Base-by-base conservation (phyloP, 148 eudicot genomes). In the Tetragonia tetragonoides region DNA sequence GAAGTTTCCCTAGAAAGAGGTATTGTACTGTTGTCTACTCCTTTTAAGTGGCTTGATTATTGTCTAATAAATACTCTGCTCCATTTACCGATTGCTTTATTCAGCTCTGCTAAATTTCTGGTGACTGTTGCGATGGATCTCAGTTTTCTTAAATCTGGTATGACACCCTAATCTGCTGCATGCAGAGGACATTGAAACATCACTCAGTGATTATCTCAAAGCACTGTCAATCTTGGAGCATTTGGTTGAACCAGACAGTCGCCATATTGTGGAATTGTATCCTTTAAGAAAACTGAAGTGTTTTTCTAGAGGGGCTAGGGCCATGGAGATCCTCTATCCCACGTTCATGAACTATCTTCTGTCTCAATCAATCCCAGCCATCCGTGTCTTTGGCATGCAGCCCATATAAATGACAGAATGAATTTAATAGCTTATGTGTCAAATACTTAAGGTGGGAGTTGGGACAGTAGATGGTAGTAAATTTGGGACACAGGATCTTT, bases 1-100 rank as follows among this genome's bases (percentile, higher is more conserved):
- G 98, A 96, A 84, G 98, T 91, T 65, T 90, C 97, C 66, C 77
- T 96, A 63, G 99, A 93, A 90, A 89, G 99, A 91, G 98, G 99
- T 93, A 42, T 73, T 64, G 38, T 41, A 28, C 34, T 28, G 34
- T 28, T 28, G 34, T 28, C 34, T 28, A 28, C 17, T 38, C 10
- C 24, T 34, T 75, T 61, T 37, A 56, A 40, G 14, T n/a, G 53
- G 70, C 75, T 38, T 0, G 15, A 72, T 11, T 47, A n/a, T 28
- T 41, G 51, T 37, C 18, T 20, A 8, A 54, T n/a, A 0, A 41
- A 23, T 61, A 16, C 23, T 46, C 17, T 3, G 37, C 41, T 62
- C 59, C 59, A 59, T 6, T 12, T 44, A 7, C 41, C 20, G 34
- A 41, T n/a, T 75, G 8, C 54, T 60, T 70, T 23, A 34, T 46